phyloP scores from a whole-genome alignment of 1,284 basidiomycete species.

The Gomphus sp. region DNA sequence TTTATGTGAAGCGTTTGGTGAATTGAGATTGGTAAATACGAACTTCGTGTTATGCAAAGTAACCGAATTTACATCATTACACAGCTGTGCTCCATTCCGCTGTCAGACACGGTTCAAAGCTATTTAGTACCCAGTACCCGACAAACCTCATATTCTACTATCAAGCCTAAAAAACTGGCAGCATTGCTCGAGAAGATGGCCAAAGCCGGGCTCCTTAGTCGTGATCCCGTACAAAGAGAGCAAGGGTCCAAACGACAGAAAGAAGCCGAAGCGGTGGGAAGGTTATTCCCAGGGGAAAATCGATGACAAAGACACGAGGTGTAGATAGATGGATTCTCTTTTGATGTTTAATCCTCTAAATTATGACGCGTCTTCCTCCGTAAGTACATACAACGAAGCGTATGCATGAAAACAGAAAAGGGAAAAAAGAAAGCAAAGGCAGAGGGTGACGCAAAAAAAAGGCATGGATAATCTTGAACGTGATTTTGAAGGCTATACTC shows the following conservation, averaged over 20 bases:
- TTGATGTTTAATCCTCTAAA: not conserved
- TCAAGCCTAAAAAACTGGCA: slow-evolving; percentile 71
- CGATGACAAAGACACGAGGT: slow-evolving; percentile 21
- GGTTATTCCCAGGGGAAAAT: slow-evolving; percentile 57
- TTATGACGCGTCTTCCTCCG: not conserved
- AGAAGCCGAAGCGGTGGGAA: slow-evolving; percentile 71
- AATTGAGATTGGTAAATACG: slow-evolving; percentile 66
- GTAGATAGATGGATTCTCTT: not conserved
- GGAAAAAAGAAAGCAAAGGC: not conserved
- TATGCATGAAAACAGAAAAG: not conserved
- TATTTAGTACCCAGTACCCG: slow-evolving; percentile 72
- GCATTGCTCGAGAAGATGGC: slow-evolving; percentile 75
- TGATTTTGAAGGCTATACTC: slow-evolving; percentile 22
- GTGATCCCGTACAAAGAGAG: slow-evolving; percentile 49
- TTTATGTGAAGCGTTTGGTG: slow-evolving; percentile 68
- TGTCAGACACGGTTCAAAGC: slow-evolving; percentile 67
- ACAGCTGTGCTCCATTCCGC: slow-evolving; percentile 72
- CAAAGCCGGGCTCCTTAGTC: slow-evolving; percentile 52
- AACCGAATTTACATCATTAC: not conserved
- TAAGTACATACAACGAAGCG: slow-evolving; percentile 1
- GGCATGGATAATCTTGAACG: not conserved
- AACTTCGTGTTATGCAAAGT: not conserved
- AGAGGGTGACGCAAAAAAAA: not conserved
- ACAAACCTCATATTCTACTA: slow-evolving; percentile 59
- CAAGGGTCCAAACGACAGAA: slow-evolving; percentile 61